Percentiles rank a stretch among this genome's conserved stretches.
These are phyloP conservation scores for Phytophthora litchii DNA, from an alignment of 352 stramenopile genomes.

Conservation along the genomic window DNA sequence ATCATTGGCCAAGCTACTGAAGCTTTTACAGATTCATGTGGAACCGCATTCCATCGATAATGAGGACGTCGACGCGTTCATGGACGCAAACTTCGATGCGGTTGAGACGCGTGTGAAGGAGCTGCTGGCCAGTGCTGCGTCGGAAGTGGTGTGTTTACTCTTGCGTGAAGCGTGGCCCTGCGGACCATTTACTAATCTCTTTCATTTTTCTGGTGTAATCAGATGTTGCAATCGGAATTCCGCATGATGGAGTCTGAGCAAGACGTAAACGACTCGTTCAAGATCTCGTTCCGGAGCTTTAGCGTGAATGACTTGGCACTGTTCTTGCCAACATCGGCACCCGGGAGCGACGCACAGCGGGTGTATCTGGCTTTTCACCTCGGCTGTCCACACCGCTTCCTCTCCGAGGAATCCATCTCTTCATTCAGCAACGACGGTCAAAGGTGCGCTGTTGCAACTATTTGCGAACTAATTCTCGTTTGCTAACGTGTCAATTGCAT, in stretches of 20 bases:
- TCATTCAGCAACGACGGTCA: constrained; percentile 86
- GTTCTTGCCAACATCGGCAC: constrained; percentile 84
- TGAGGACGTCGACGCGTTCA: constrained; percentile 46
- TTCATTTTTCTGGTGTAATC: constrained; percentile 1
- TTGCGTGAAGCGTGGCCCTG: neutral
- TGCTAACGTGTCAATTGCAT: constrained; percentile 12
- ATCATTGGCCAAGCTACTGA: constrained; percentile 59
- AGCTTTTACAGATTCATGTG: constrained; percentile 54
- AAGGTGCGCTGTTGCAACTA: constrained; percentile 48
- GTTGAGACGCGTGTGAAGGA: constrained; percentile 66
- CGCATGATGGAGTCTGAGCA: constrained; percentile 67
- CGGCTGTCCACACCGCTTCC: constrained; percentile 83
- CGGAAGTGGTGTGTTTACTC: constrained; percentile 51
- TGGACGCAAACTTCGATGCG: constrained; percentile 50
- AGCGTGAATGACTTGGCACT: constrained; percentile 82
- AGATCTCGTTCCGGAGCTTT: constrained; percentile 89
- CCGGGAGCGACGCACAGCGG: constrained; percentile 71
- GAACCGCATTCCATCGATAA: constrained; percentile 30
- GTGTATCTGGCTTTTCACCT: constrained; percentile 90
- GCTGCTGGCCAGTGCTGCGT: constrained; percentile 58
- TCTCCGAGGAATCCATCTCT: constrained; percentile 89
- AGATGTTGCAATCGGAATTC: constrained; percentile 65
- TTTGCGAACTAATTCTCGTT: neutral
- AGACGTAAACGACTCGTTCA: constrained; percentile 68
- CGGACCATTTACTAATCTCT: neutral